These are phyloP conservation scores for Fusarium cyanostomum DNA, from an alignment of 2,329 filamentous ascomycete genomes.

Conservation along the genomic window DNA sequence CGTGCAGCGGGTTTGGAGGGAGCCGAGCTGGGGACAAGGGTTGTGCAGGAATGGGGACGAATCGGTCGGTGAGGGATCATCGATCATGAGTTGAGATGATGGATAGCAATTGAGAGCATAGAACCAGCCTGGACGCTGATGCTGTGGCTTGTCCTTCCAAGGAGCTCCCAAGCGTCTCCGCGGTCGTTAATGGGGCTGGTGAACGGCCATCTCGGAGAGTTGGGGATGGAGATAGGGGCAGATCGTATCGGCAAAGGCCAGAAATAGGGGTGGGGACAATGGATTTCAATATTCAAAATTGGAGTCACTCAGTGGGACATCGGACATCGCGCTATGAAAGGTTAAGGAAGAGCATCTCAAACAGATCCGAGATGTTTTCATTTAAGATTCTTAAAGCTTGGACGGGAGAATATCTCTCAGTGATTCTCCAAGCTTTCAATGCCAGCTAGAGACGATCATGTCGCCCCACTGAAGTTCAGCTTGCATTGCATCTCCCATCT, in stretches of 20 bases:
- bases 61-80: neutral
- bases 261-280: conserved; percentile 1
- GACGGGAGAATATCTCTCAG: neutral
- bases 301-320: neutral
- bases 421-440: neutral
- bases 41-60: neutral
- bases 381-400: conserved; percentile 5
- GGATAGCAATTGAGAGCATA: too few species aligned
- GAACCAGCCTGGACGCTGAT: too few species aligned
- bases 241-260: neutral
- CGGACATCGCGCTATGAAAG: neutral
- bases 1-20: neutral
- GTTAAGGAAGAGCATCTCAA: conserved; percentile 18
- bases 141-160: too few species aligned
- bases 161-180: too few species aligned
- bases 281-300: neutral
- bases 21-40: neutral
- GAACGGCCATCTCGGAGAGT: too few species aligned
- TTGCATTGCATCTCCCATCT: neutral
- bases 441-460: neutral
- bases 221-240: neutral
- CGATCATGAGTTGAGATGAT: too few species aligned
- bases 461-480: conserved; percentile 1
- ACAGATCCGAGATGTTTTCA: conserved; percentile 33
- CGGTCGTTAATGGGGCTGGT: too few species aligned